Evolutionary conservation across 805 yeast species (phyloP), one percentile per base, ranked within the genome.

Genomic region (Yamadazyma laniorum): DNA sequence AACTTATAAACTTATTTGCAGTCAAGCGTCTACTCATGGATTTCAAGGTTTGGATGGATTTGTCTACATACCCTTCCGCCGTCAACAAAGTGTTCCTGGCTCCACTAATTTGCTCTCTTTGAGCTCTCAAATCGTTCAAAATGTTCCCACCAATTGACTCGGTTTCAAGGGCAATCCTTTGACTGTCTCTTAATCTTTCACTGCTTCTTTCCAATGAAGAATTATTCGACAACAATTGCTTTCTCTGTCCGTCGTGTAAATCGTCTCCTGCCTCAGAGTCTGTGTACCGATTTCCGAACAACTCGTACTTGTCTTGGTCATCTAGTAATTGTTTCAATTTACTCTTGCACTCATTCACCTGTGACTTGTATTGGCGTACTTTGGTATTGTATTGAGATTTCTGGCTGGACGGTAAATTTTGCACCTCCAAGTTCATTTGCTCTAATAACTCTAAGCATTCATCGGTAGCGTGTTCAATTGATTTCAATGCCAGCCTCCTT

Each of bases 51-150:
- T 85, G 77, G 39, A 93, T 75, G 39, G 93, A 82, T 56, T 85
- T 82, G 62, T 93, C 98, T 37, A 93, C 96, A 54, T 90, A 88
- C 1, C 84, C 79, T 57, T 93, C 98, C 0, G 98, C 98, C 45
- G 89, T 91, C 62, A 77, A 76, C 35, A 93, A 67, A 0, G 95
- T 86, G 51, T 84, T 85, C 59, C 97, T 78, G 16, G 96, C 79
- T 51, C 90, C 88, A 37, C 79, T 68, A 30, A 93, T 77, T 55
- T 95, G 97, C 54, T 93, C 99, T 42, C 99, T 72, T 65, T 93
- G 99, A 18, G 95, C 82, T 44, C 96, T 74, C 48, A 93, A 68
- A 57, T 91, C 96, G 51, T 80, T 80, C 64, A 93, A 74, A 36
- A 93, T 93, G 48, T 85, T 83, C 11, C 96, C 87, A 1, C 99